A percentile compares a stretch with the other conserved stretches of the same genome.
Conservation (phyloP, 352 stramenopile species). For the Globisporangium viniferum region DNA sequence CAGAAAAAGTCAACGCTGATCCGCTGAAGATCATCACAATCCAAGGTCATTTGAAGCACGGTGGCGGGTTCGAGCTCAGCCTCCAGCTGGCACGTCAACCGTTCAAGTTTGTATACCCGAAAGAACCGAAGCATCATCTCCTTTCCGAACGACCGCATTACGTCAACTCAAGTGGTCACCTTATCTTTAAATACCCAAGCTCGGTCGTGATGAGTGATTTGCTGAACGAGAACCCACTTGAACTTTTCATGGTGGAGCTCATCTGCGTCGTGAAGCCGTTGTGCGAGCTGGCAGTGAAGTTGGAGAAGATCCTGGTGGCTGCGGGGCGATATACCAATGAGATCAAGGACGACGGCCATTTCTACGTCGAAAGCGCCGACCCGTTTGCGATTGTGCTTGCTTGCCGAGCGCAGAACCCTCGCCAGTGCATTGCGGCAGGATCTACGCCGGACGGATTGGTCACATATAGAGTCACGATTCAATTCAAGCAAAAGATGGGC, state of each 20-base stretch:
- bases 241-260: constrained; percentile 86
- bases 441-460: constrained; percentile 72
- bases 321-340: constrained; percentile 76
- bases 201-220: constrained; percentile 63
- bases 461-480: constrained; percentile 77
- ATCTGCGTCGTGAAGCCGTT: constrained; percentile 85
- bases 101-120: constrained; percentile 70
- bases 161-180: constrained; percentile 64
- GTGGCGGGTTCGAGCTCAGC: constrained; percentile 73
- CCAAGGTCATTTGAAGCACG: constrained; percentile 76
- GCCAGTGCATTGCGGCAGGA: constrained; percentile 61
- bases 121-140: constrained; percentile 51
- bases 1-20: constrained; percentile 81
- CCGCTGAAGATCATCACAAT: constrained; percentile 76
- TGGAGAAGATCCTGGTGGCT: constrained; percentile 67
- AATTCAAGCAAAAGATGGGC: constrained; percentile 88
- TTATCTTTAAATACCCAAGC: constrained; percentile 83
- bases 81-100: constrained; percentile 59
- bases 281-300: constrained; percentile 79
- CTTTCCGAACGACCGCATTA: constrained; percentile 66
- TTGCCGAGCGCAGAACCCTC: constrained; percentile 67
- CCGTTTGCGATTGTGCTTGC: constrained; percentile 83
- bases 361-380: constrained; percentile 82
- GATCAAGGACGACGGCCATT: constrained; percentile 65
- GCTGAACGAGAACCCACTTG: constrained; percentile 78